Percentiles rank a stretch among this genome's conserved stretches.
Evolutionary conservation across 2,329 filamentous ascomycete species (phyloP).

Genomic region (Penicillium nordicum): DNA sequence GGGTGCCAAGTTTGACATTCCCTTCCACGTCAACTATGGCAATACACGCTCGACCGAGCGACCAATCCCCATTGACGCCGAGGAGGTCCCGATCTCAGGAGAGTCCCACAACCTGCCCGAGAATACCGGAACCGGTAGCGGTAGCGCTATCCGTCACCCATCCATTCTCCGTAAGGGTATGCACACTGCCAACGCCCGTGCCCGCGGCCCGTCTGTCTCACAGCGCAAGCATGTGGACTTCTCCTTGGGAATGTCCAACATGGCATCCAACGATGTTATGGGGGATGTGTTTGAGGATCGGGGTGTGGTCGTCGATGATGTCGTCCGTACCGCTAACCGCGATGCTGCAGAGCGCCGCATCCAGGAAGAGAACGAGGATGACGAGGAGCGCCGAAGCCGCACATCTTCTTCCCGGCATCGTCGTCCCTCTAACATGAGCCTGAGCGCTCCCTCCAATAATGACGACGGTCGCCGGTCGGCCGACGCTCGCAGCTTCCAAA

Average conservation of each 20-base stretch:
- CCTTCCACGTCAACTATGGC: conserved; percentile 60
- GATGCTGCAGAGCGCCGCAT: conserved; percentile 40
- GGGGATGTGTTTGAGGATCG: conserved; percentile 64
- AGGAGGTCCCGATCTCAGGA: conserved; percentile 27
- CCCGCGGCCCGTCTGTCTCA: conserved; percentile 56
- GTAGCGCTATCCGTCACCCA: conserved; percentile 35
- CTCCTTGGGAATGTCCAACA: conserved; percentile 63
- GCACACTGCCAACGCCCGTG: conserved; percentile 42
- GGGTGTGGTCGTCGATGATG: conserved; percentile 40
- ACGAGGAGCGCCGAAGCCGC: conserved; percentile 29
- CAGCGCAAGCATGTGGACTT: conserved; percentile 66
- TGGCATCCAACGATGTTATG: conserved; percentile 56
- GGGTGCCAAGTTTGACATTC: conserved; percentile 64
- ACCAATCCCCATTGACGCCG: conserved; percentile 40
- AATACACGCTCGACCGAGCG: conserved; percentile 44
- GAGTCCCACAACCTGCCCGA: conserved; percentile 25
- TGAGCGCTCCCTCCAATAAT: conserved; percentile 21
- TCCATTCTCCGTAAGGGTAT: conserved; percentile 56
- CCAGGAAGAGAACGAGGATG: conserved; percentile 34
- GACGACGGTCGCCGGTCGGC: conserved; percentile 26
- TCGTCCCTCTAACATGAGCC: conserved; percentile 24
- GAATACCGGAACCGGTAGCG: conserved; percentile 30
- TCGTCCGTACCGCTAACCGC: conserved; percentile 40
- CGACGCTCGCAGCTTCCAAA: conserved; percentile 33
- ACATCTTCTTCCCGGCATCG: conserved; percentile 25